A percentile compares a stretch with the other conserved stretches of the same genome.
Conservation (phyloP, 164 flowering plant species). For the Paratinospora sagittata region DNA sequence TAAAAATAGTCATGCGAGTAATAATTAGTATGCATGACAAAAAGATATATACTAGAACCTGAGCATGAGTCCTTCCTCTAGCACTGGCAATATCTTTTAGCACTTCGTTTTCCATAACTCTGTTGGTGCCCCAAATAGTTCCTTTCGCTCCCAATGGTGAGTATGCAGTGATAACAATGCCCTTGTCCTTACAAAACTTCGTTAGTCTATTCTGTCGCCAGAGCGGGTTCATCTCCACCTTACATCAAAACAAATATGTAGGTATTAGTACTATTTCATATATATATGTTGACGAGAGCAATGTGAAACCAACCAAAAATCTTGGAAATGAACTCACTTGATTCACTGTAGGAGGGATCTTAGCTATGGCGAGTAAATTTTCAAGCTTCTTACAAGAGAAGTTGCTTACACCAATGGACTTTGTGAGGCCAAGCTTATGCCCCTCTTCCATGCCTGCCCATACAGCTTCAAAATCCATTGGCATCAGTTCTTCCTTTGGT, state of each 20-base stretch:
- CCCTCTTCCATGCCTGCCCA: constrained; percentile 40
- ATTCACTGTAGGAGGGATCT: constrained; percentile 35
- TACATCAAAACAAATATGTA: no score
- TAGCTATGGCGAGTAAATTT: constrained; percentile 28
- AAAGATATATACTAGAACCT: constrained; percentile 15
- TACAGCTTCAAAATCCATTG: constrained; percentile 22
- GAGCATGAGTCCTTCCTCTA: constrained; percentile 24
- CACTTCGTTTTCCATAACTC: constrained; percentile 23
- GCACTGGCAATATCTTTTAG: constrained; percentile 19
- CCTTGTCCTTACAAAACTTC: constrained; percentile 17
- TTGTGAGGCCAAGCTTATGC: constrained; percentile 32
- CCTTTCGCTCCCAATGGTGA: constrained; percentile 24
- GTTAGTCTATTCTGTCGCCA: constrained; percentile 20
- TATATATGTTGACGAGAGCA: no score
- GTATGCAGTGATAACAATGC: constrained; percentile 16
- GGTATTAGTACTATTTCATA: no score
- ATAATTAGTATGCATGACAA: not conserved
- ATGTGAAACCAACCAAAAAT: not conserved
- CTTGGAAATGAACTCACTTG: not conserved
- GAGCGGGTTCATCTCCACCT: constrained; percentile 29
- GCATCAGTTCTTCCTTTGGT: constrained; percentile 18
- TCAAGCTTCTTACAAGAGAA: constrained; percentile 35
- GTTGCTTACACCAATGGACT: constrained; percentile 47
- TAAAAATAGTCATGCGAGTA: not conserved
- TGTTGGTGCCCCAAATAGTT: constrained; percentile 18